Evolutionary conservation across 768 basidiomycete species (phyloP), one percentile per base, ranked within the genome.

Genomic region (Clavulina sp.): DNA sequence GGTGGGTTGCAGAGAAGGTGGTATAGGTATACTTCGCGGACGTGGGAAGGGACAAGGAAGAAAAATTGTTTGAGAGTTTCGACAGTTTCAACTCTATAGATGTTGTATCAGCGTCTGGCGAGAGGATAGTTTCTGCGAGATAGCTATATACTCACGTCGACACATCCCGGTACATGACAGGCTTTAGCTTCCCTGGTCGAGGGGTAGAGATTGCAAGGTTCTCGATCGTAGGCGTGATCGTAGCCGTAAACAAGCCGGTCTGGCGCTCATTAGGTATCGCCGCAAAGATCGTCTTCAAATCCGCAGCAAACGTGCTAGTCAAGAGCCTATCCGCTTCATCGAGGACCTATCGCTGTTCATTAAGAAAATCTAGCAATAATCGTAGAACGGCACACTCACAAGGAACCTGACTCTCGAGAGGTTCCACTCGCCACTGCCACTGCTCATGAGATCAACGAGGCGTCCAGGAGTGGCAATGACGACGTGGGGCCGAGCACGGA

Each of bases 251-350:
- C 38, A 99, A 73, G 59, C 89, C 86, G 0, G 93, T 97, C 63
- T 97, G 93, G n/a, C 95, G 74, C 30, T 87, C 77, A 50, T 74
- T 73, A 1, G 95, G 88, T 16, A 97, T 70, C 32, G 73, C 68
- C 32, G 69, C 66, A 63, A 97, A 92, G 21, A 97, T 63, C 61
- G 80, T 74, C 1, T 75, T 71, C 41, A 99, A 67, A 49, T 97
- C 93, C 1, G 83, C 75, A 5, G 87, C 75, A 62, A 99, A 99
- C 0, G 88, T 89, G 0, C 84, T 70, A 2, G 88, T 85, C 23
- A 99, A 70, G 26, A 99, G 71, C 26, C 93, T 73, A 68, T 99
- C 95, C 0, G 95, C 95, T 69, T 99, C 95, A 65, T 97, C 95
- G 6, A 99, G 72, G 1, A 97, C 80, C 88, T 96, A 54, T 9